phyloP scores from a whole-genome alignment of 108 stramenopile genomes.

The Fragilaria radians region DNA sequence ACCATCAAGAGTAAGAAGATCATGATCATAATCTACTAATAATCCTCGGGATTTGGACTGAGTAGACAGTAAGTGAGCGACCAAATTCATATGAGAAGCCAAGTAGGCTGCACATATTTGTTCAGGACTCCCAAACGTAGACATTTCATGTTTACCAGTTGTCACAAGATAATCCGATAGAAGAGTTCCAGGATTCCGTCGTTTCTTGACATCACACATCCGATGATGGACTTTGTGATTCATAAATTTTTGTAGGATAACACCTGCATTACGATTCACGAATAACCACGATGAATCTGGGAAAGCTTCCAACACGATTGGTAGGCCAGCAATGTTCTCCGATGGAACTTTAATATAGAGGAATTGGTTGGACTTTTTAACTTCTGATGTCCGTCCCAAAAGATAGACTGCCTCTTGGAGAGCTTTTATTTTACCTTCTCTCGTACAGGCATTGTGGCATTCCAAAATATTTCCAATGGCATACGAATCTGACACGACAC shows the following conservation, averaged over 20 bases:
- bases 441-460: conserved; percentile 21
- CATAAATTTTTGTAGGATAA: not conserved
- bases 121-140: not conserved
- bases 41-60: not conserved
- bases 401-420: conserved; percentile 71
- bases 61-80: not conserved
- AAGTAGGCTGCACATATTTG: not conserved
- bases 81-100: not conserved
- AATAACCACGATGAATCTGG: conserved; percentile 85
- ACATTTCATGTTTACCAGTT: too few species aligned
- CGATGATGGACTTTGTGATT: not conserved
- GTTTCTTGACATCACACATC: conserved; percentile 1
- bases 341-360: conserved; percentile 94
- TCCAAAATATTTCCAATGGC: conserved; percentile 22
- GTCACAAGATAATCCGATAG: not conserved
- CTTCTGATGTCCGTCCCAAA: conserved; percentile 40
- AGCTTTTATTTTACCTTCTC: conserved; percentile 24
- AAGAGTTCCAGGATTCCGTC: not conserved
- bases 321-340: conserved; percentile 43
- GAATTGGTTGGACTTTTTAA: not conserved
- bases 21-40: not conserved
- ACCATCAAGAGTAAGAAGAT: not conserved
- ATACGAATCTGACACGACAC: conserved; percentile 29
- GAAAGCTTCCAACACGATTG: conserved; percentile 56
- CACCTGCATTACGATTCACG: conserved; percentile 77